A percentile compares a stretch with the other conserved stretches of the same genome.
phyloP scores from a whole-genome alignment of 2,329 filamentous ascomycete species.

The Microascus cirrosus region DNA sequence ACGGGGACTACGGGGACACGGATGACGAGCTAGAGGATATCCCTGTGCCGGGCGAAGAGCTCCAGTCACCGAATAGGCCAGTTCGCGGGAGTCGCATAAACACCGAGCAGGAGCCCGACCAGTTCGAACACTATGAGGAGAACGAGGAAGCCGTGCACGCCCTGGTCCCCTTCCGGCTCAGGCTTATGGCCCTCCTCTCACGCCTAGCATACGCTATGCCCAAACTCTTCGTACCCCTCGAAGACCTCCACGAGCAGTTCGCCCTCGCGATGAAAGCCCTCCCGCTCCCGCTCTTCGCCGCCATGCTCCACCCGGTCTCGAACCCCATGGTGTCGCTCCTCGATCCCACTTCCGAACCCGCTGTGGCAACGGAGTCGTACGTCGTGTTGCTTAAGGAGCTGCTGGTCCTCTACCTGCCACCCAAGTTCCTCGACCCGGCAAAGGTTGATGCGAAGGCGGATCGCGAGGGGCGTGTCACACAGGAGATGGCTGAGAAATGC shows the following conservation, averaged over 20 bases:
- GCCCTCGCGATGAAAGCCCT: constrained; percentile 45
- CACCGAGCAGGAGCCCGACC: constrained; percentile 3
- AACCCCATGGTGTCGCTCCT: constrained; percentile 13
- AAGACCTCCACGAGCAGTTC: constrained; percentile 48
- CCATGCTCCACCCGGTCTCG: constrained; percentile 5
- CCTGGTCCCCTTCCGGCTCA: constrained; percentile 49
- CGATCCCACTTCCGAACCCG: constrained; percentile 12
- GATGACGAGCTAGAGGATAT: constrained; percentile 21
- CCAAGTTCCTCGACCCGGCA: constrained; percentile 26
- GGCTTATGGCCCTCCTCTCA: constrained; percentile 47
- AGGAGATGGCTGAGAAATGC: constrained; percentile 38
- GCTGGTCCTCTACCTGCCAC: constrained; percentile 30
- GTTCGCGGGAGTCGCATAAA: background rate
- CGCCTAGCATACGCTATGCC: constrained; percentile 34
- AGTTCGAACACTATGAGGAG: constrained; percentile 5
- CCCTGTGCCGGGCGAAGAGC: constrained; percentile 6
- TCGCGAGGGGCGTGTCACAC: constrained; percentile 25
- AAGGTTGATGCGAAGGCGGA: constrained; percentile 24
- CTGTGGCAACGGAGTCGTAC: constrained; percentile 24
- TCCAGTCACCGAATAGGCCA: constrained; percentile 4
- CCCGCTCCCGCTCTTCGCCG: constrained; percentile 46
- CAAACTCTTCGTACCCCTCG: constrained; percentile 24
- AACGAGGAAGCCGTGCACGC: constrained; percentile 25
- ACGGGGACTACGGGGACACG: constrained; percentile 40
- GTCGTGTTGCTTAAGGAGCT: constrained; percentile 33